These are phyloP conservation scores for Boletus semigastroideus DNA, from an alignment of 1,284 basidiomycete genomes.

Conservation along the genomic window DNA sequence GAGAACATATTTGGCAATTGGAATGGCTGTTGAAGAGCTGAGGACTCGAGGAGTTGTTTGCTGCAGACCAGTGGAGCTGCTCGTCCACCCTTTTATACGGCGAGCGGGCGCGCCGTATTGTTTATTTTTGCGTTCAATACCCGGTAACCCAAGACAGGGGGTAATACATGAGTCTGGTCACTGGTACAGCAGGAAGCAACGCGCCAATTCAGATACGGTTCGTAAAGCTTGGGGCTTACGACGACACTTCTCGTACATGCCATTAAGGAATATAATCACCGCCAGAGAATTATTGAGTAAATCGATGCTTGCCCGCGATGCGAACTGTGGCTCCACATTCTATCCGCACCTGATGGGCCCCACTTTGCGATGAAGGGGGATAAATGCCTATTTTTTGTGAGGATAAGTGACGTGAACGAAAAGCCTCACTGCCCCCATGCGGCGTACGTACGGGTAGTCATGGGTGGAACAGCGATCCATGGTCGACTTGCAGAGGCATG, in stretches of 20 bases:
- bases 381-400: neutral
- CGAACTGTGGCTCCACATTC: too few species aligned
- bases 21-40: neutral
- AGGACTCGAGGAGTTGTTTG: neutral
- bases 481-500: too few species aligned
- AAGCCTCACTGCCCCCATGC: neutral
- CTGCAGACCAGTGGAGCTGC: neutral
- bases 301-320: too few species aligned
- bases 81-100: conserved; percentile 3
- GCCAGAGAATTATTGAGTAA: too few species aligned
- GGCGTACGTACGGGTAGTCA: neutral
- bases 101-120: neutral
- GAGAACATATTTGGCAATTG: conserved; percentile 1
- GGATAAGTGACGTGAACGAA: neutral
- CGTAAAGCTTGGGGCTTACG: too few species aligned
- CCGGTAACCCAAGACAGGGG: neutral
- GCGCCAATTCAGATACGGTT: too few species aligned
- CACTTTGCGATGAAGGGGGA: too few species aligned
- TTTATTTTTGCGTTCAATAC: neutral
- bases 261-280: too few species aligned
- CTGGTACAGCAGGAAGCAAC: too few species aligned
- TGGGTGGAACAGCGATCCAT: neutral
- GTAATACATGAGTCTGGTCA: too few species aligned
- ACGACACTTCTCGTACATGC: too few species aligned
- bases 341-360: too few species aligned